Conservation (phyloP, 768 basidiomycete genomes). For the Tylopilus plumbeoviolaceoides region DNA sequence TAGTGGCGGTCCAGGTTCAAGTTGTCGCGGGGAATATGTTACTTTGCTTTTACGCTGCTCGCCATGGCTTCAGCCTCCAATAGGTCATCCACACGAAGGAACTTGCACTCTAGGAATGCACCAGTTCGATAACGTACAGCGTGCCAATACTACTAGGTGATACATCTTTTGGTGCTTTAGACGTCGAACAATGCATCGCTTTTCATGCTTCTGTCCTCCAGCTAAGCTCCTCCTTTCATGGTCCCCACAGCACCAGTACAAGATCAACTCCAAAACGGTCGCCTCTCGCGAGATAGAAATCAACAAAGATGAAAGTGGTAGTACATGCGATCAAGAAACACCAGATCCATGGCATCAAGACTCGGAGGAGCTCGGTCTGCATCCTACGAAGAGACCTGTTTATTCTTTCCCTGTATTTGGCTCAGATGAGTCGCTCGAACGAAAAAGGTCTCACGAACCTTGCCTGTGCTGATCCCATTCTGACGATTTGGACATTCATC, state of each 20-base stretch:
- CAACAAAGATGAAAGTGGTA: neutral
- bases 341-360: neutral
- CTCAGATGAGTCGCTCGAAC: neutral
- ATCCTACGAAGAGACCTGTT: neutral
- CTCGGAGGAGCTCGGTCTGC: neutral
- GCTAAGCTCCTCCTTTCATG: too few relatives aligned
- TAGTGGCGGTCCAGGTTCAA: too few relatives aligned
- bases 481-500: neutral
- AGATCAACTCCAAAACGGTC: neutral
- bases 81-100: too few relatives aligned
- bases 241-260: neutral
- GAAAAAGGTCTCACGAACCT: constrained; percentile 1
- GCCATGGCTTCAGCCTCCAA: too few relatives aligned
- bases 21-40: too few relatives aligned
- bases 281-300: neutral
- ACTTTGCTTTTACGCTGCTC: too few relatives aligned
- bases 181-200: too few relatives aligned
- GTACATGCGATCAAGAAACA: neutral
- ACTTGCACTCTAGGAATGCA: too few relatives aligned
- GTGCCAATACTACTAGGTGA: too few relatives aligned
- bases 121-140: too few relatives aligned
- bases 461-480: neutral
- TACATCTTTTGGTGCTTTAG: too few relatives aligned
- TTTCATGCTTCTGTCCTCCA: too few relatives aligned
- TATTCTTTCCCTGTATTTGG: neutral